Percentiles rank a stretch among this genome's conserved stretches.
Evolutionary conservation across 1,139 yeast species (phyloP).

Genomic region (Kurtzmaniella quercitrusa): DNA sequence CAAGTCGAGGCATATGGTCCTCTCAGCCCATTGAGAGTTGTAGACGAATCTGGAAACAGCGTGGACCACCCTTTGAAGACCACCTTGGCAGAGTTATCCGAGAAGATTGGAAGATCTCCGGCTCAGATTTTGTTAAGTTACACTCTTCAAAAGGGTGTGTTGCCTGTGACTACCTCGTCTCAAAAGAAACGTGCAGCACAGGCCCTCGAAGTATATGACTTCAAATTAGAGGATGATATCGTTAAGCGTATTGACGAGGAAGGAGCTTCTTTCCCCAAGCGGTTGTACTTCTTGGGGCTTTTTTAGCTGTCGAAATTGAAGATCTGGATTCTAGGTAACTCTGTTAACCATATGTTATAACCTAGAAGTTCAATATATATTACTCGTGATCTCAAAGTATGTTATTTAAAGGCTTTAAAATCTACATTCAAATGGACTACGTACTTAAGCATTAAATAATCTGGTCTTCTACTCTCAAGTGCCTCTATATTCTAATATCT

Average conservation of each 20-base stretch:
- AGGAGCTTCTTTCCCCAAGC: constrained; percentile 6
- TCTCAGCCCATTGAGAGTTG: constrained; percentile 21
- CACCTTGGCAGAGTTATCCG: constrained; percentile 39
- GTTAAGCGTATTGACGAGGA: constrained; percentile 35
- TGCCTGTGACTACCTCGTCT: constrained; percentile 72
- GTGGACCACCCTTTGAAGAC: constrained; percentile 26
- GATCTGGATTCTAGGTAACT: no score
- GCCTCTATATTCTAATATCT: not conserved
- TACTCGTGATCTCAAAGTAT: no score
- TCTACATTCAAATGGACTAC: no score
- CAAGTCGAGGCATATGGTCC: constrained; percentile 26
- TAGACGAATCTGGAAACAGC: constrained; percentile 9
- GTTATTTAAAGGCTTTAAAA: no score
- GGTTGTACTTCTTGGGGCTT: constrained; percentile 6
- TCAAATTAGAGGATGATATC: constrained; percentile 16
- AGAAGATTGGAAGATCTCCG: constrained; percentile 51
- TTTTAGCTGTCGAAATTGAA: no score
- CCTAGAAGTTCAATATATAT: no score
- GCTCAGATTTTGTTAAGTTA: constrained; percentile 68
- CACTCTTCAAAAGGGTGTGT: constrained; percentile 57
- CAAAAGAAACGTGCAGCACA: constrained; percentile 54
- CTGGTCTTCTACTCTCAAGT: no score
- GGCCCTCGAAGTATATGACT: constrained; percentile 51
- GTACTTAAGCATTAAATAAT: no score
- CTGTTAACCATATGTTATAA: no score